A percentile compares a stretch with the other conserved stretches of the same genome.
Conservation (phyloP, 208 protist genomes). For the Strigomonas culicis region DNA sequence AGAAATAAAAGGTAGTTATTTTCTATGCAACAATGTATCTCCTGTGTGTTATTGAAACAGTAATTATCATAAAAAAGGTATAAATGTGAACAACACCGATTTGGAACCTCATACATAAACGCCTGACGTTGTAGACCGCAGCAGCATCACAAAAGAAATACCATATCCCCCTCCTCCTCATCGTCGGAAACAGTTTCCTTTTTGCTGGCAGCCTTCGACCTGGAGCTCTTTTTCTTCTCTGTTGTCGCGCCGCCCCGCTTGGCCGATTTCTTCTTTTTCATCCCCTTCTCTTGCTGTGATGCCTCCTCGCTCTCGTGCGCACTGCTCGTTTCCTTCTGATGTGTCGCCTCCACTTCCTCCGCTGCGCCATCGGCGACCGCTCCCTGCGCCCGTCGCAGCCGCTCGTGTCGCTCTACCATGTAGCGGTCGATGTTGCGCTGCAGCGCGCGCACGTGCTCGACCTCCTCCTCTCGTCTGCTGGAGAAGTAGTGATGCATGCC, state of each 20-base stretch:
- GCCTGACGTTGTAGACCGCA: too few relatives aligned
- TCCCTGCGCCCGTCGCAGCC: constrained; percentile 17
- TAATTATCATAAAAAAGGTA: background rate
- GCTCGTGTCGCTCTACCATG: constrained; percentile 26
- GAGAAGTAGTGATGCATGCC: constrained; percentile 58
- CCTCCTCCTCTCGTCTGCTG: constrained; percentile 45
- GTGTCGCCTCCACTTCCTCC: too few relatives aligned
- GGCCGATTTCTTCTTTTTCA: background rate
- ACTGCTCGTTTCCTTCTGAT: too few relatives aligned
- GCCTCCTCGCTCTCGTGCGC: too few relatives aligned
- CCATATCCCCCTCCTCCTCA: too few relatives aligned
- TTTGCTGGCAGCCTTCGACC: too few relatives aligned
- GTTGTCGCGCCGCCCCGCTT: background rate
- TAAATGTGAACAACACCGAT: background rate
- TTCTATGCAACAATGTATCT: too few relatives aligned
- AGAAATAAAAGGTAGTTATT: too few relatives aligned
- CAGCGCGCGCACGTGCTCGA: constrained; percentile 33
- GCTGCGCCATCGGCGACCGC: too few relatives aligned
- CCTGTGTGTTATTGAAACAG: background rate
- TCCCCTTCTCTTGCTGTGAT: background rate
- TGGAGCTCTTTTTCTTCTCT: background rate
- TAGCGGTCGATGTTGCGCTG: constrained; percentile 41
- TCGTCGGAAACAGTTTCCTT: too few relatives aligned
- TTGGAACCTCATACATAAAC: too few relatives aligned
- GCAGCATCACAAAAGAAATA: too few relatives aligned